phyloP scores from a whole-genome alignment of 768 basidiomycete genomes.

The Calocybe indica region DNA sequence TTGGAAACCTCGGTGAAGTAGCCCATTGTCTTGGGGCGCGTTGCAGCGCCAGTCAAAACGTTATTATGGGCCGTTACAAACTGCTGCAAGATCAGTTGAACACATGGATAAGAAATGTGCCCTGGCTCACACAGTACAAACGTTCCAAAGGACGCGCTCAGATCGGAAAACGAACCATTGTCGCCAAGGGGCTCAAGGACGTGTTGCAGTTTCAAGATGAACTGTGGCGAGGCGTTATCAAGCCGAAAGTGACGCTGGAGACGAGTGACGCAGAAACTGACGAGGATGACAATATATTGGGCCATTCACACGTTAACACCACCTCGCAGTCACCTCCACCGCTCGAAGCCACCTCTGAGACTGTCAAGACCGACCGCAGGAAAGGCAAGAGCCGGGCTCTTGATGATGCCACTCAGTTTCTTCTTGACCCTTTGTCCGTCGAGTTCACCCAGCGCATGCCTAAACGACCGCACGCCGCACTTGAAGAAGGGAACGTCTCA shows the following conservation, averaged over 20 bases:
- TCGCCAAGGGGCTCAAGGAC: constrained; percentile 65
- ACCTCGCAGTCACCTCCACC: background rate
- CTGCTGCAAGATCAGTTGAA: constrained; percentile 54
- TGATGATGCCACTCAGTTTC: constrained; percentile 44
- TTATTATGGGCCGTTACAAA: constrained; percentile 69
- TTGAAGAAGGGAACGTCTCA: background rate
- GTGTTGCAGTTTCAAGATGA: constrained; percentile 64
- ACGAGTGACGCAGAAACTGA: constrained; percentile 18
- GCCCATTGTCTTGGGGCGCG: constrained; percentile 49
- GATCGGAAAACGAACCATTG: constrained; percentile 54
- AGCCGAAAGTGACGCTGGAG: constrained; percentile 33
- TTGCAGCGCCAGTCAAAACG: constrained; percentile 42
- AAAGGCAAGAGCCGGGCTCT: constrained; percentile 15
- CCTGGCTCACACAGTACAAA: constrained; percentile 64
- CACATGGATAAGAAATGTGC: constrained; percentile 56
- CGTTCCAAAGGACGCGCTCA: constrained; percentile 49
- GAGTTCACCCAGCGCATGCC: constrained; percentile 4
- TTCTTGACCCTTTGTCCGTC: constrained; percentile 50
- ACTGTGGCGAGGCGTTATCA: constrained; percentile 36
- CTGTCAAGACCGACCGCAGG: no score
- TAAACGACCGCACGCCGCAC: background rate
- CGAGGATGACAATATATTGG: no score
- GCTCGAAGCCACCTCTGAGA: no score
- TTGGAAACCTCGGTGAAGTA: constrained; percentile 51
- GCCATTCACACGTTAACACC: no score